phyloP scores from a whole-genome alignment of 2,329 filamentous ascomycete species.

The Fonsecaea monophora region DNA sequence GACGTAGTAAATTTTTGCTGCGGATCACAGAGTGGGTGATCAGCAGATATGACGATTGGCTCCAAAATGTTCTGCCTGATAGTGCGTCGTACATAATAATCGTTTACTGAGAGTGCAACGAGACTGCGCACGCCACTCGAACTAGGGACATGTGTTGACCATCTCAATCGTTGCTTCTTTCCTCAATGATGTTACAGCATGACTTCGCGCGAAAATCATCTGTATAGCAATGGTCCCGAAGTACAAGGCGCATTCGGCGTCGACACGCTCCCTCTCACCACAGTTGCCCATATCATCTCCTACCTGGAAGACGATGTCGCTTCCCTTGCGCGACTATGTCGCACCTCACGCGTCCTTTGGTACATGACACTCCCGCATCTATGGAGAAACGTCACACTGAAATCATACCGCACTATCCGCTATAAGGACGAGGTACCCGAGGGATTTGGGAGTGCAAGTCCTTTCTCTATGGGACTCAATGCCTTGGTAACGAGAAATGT shows the following conservation, averaged over 20 bases:
- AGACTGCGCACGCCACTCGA: neutral
- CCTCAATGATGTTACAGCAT: slow-evolving; percentile 32
- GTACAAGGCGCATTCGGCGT: slow-evolving; percentile 35
- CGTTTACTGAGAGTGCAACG: neutral
- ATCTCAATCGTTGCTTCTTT: neutral
- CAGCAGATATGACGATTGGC: neutral
- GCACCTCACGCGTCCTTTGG: slow-evolving; percentile 67
- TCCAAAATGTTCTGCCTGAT: neutral
- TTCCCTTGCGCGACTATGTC: slow-evolving; percentile 65
- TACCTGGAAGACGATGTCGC: slow-evolving; percentile 63
- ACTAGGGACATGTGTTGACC: slow-evolving; percentile 4
- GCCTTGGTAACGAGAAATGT: slow-evolving; percentile 65
- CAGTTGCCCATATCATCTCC: slow-evolving; percentile 64
- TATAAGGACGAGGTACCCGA: slow-evolving; percentile 64
- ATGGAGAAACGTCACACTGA: slow-evolving; percentile 63
- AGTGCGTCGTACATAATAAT: neutral
- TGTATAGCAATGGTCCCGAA: slow-evolving; percentile 35
- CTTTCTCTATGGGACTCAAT: slow-evolving; percentile 69
- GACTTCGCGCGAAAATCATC: slow-evolving; percentile 31
- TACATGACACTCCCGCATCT: slow-evolving; percentile 70
- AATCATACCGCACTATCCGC: slow-evolving; percentile 64
- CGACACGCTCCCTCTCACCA: slow-evolving; percentile 60
- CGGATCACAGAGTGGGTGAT: neutral
- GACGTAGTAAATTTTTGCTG: neutral
- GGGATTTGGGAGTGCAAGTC: slow-evolving; percentile 67